Evolutionary conservation across 1,284 basidiomycete genomes (phyloP).

Genomic region (Boletus sp.): DNA sequence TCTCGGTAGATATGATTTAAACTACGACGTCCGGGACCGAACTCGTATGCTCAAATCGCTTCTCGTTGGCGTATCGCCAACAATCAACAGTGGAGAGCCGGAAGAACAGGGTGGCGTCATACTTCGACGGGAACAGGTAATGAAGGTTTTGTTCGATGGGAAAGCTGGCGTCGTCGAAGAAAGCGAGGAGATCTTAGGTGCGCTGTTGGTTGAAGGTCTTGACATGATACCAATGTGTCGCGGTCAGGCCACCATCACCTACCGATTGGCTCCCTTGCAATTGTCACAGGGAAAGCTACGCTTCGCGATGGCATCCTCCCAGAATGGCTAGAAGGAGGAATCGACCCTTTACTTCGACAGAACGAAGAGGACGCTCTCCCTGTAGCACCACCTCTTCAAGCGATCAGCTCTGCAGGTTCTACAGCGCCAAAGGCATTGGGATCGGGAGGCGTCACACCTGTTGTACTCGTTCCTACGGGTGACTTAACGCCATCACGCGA

Average conservation of each 20-base stretch:
- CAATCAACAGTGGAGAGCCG: conserved; percentile 27
- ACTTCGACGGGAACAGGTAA: conserved; percentile 78
- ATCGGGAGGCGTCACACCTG: conserved; percentile 34
- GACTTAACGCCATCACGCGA: conserved; percentile 44
- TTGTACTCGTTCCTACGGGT: conserved; percentile 53
- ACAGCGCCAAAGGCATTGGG: conserved; percentile 16
- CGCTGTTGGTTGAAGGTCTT: not conserved
- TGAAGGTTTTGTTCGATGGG: conserved; percentile 74
- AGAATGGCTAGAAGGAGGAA: conserved; percentile 63
- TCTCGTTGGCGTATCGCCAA: conserved; percentile 44
- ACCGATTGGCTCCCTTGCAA: conserved; percentile 56
- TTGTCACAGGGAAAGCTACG: conserved; percentile 54
- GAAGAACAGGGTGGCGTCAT: conserved; percentile 65
- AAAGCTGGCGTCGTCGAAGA: conserved; percentile 51
- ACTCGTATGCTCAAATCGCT: conserved; percentile 77
- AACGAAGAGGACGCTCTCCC: conserved; percentile 53
- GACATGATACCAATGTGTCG: not conserved
- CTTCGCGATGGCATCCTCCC: conserved; percentile 45
- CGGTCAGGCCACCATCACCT: conserved; percentile 40
- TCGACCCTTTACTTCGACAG: conserved; percentile 55
- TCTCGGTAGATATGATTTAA: conserved; percentile 83
- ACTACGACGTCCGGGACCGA: conserved; percentile 88
- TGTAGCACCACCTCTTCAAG: conserved; percentile 34
- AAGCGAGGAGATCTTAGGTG: conserved; percentile 29
- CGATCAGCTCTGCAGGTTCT: conserved; percentile 39